These are phyloP conservation scores for Aspergillus tanneri DNA, from an alignment of 2,329 filamentous ascomycete genomes.

Conservation along the genomic window DNA sequence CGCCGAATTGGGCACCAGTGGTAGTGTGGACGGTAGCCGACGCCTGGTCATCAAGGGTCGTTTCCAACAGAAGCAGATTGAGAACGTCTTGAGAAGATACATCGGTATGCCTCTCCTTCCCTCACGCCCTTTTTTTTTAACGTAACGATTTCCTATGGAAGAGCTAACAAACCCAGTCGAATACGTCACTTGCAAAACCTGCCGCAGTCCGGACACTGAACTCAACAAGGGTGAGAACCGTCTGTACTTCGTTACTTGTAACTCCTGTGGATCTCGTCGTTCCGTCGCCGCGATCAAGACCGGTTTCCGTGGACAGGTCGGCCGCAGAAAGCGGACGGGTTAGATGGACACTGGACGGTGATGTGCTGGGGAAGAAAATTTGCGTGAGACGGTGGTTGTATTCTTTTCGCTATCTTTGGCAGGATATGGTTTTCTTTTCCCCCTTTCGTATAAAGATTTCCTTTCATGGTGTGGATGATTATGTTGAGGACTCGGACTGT, in stretches of 20 bases:
- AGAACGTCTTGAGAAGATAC: slow-evolving; percentile 93
- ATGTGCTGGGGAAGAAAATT: slow-evolving; percentile 12
- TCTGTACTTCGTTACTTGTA: slow-evolving; percentile 98
- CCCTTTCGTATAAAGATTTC: slow-evolving; percentile 21
- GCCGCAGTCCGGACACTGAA: slow-evolving; percentile 89
- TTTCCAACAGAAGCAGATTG: slow-evolving; percentile 99
- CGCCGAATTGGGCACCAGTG: slow-evolving; percentile 95
- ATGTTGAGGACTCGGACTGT: slow-evolving; percentile 4
- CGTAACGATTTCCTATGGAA: neutral
- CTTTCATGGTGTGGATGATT: slow-evolving; percentile 16
- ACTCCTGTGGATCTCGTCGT: slow-evolving; percentile 77
- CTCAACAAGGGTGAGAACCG: slow-evolving; percentile 99
- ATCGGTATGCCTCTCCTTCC: slow-evolving; percentile 64
- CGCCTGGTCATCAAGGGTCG: slow-evolving; percentile 98
- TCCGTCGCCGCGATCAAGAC: slow-evolving; percentile 98
- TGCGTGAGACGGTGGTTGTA: slow-evolving; percentile 11
- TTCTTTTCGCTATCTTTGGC: slow-evolving; percentile 19
- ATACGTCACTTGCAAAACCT: slow-evolving; percentile 99
- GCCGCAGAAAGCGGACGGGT: slow-evolving; percentile 93
- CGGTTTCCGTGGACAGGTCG: slow-evolving; percentile 99
- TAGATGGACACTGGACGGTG: slow-evolving; percentile 49
- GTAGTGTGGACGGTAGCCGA: slow-evolving; percentile 88
- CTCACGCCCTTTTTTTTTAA: neutral
- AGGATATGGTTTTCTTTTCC: slow-evolving; percentile 15
- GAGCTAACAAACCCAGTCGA: slow-evolving; percentile 60